A percentile compares a stretch with the other conserved stretches of the same genome.
Conservation (phyloP, 495 filamentous ascomycete genomes). For the Penicillium odoratum region DNA sequence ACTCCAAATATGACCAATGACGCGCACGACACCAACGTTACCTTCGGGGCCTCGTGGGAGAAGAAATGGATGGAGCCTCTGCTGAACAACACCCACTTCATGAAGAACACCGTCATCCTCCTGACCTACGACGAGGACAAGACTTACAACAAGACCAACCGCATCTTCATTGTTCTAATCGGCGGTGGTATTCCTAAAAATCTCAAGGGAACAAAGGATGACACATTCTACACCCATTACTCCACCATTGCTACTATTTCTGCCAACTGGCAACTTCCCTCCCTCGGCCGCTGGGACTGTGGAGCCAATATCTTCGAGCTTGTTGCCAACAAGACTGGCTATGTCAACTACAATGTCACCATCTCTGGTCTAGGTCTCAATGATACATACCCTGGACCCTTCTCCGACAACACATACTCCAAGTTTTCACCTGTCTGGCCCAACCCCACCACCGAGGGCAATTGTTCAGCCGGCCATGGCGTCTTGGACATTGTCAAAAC, state of each 20-base stretch:
- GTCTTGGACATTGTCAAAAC: slow-evolving; percentile 42
- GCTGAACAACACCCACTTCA: slow-evolving; percentile 63
- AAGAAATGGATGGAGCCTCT: slow-evolving; percentile 60
- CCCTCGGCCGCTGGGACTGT: slow-evolving; percentile 69
- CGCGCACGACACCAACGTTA: slow-evolving; percentile 68
- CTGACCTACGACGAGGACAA: slow-evolving; percentile 66
- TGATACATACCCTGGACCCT: slow-evolving; percentile 46
- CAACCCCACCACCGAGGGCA: slow-evolving; percentile 37
- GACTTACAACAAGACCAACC: slow-evolving; percentile 33
- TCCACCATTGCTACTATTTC: slow-evolving; percentile 63
- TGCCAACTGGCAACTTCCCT: slow-evolving; percentile 68
- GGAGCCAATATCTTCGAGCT: slow-evolving; percentile 68
- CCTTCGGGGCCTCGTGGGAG: slow-evolving; percentile 58
- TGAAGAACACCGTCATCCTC: slow-evolving; percentile 46
- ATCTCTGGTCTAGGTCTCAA: slow-evolving; percentile 46
- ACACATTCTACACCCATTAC: slow-evolving; percentile 73
- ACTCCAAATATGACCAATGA: slow-evolving; percentile 77
- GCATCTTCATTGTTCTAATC: slow-evolving; percentile 51
- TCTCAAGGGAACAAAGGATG: slow-evolving; percentile 61
- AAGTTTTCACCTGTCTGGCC: slow-evolving; percentile 41
- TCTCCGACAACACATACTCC: slow-evolving; percentile 33
- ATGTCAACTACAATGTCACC: slow-evolving; percentile 52
- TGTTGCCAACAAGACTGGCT: slow-evolving; percentile 59
- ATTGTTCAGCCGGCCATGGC: slow-evolving; percentile 46
- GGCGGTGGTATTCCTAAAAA: slow-evolving; percentile 60